These are phyloP conservation scores for Talinum fruticosum DNA, from an alignment of 148 eudicot genomes.

Conservation along the genomic window DNA sequence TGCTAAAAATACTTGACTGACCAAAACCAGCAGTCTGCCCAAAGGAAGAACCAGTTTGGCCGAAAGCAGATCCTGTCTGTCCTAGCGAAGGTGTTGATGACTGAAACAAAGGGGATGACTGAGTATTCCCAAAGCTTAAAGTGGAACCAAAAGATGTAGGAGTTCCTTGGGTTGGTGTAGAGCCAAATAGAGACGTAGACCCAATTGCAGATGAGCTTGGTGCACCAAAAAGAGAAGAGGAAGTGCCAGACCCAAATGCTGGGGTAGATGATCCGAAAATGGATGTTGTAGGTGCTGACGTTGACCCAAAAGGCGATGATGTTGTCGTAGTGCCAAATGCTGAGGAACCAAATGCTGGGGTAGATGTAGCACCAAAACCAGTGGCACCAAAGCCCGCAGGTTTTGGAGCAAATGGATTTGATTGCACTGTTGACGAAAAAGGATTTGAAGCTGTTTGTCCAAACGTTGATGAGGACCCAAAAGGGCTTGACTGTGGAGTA, in stretches of 20 bases:
- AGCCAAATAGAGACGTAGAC: slow-evolving; percentile 53
- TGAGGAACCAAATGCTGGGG: slow-evolving; percentile 58
- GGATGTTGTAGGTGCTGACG: slow-evolving; percentile 56
- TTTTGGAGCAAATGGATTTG: slow-evolving; percentile 72
- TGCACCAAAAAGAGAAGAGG: slow-evolving; percentile 70
- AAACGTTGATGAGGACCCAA: slow-evolving; percentile 49
- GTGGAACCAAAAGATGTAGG: slow-evolving; percentile 55
- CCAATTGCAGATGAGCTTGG: slow-evolving; percentile 60
- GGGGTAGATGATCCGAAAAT: slow-evolving; percentile 56
- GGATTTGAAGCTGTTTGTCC: slow-evolving; percentile 69
- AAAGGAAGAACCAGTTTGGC: slow-evolving; percentile 57
- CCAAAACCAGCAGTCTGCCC: slow-evolving; percentile 23
- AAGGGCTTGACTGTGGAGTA: slow-evolving; percentile 44
- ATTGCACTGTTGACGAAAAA: slow-evolving; percentile 47
- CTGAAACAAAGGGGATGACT: slow-evolving; percentile 70
- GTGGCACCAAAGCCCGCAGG: slow-evolving; percentile 46
- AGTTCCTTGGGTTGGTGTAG: slow-evolving; percentile 58
- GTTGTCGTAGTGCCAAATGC: slow-evolving; percentile 52
- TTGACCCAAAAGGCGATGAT: slow-evolving; percentile 61
- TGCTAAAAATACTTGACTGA: slow-evolving; percentile 52
- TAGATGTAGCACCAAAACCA: slow-evolving; percentile 57
- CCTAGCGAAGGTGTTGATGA: slow-evolving; percentile 73
- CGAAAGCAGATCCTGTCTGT: slow-evolving; percentile 59
- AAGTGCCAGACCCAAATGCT: slow-evolving; percentile 52
- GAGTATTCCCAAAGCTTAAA: slow-evolving; percentile 69